These are phyloP conservation scores for Aphanomyces stellatus DNA, from an alignment of 352 stramenopile genomes.

Conservation along the genomic window DNA sequence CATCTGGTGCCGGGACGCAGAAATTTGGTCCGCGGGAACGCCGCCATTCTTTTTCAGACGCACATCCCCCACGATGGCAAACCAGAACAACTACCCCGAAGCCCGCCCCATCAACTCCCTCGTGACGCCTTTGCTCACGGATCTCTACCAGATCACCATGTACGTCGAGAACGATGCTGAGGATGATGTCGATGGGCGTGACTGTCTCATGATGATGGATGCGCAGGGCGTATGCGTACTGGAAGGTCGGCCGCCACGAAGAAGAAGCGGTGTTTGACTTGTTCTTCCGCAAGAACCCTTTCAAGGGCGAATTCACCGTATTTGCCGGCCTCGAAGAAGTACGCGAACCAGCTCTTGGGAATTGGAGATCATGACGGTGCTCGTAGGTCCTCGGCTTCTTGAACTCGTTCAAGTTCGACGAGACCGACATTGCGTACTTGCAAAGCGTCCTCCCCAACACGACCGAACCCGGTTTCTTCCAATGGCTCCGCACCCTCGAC, in stretches of 20 bases:
- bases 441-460: slow-evolving; percentile 63
- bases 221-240: slow-evolving; percentile 98
- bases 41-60: not conserved
- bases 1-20: not conserved
- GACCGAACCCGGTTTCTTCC: slow-evolving; percentile 93
- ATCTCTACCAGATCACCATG: slow-evolving; percentile 97
- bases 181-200: not conserved
- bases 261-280: slow-evolving; percentile 92
- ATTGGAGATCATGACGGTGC: slow-evolving; percentile 89
- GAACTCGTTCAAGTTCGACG: slow-evolving; percentile 91
- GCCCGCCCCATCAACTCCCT: slow-evolving; percentile 86
- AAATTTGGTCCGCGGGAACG: not conserved
- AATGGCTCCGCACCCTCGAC: slow-evolving; percentile 91
- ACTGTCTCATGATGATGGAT: slow-evolving; percentile 22
- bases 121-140: slow-evolving; percentile 93
- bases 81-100: not conserved
- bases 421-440: slow-evolving; percentile 93
- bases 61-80: not conserved
- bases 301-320: slow-evolving; percentile 95
- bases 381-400: slow-evolving; percentile 86
- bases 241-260: slow-evolving; percentile 92
- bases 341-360: slow-evolving; percentile 26
- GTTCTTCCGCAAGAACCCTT: slow-evolving; percentile 99
- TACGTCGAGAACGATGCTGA: too few relatives aligned
- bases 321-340: slow-evolving; percentile 90